Evolutionary conservation across 2,329 filamentous ascomycete species (phyloP).

Genomic region (Pyricularia grisea): DNA sequence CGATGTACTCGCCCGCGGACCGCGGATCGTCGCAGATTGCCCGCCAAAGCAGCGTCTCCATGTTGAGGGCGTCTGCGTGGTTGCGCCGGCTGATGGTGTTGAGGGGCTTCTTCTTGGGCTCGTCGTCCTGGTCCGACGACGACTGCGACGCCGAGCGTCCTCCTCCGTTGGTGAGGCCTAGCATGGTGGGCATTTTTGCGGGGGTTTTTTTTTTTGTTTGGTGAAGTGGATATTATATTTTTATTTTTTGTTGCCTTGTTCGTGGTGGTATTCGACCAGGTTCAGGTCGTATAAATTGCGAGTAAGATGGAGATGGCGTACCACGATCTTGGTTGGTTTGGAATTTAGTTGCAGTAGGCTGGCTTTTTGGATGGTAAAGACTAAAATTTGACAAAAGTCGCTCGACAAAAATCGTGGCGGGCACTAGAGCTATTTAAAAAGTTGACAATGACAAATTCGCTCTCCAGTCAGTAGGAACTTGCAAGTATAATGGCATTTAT

Average conservation of each 20-base stretch:
- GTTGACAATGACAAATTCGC: background rate
- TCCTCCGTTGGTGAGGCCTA: constrained; percentile 3
- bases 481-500: background rate
- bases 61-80: constrained; percentile 24
- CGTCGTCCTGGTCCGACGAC: constrained; percentile 26
- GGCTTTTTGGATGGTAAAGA: no score
- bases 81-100: constrained; percentile 29
- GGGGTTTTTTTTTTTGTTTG: background rate
- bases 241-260: background rate
- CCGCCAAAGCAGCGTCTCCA: constrained; percentile 28
- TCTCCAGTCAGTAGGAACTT: background rate
- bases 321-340: background rate
- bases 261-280: background rate
- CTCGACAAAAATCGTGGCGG: background rate
- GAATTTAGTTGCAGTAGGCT: background rate
- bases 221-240: background rate
- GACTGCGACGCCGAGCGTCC: background rate
- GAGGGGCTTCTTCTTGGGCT: constrained; percentile 19
- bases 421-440: background rate
- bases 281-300: background rate
- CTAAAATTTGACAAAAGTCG: background rate
- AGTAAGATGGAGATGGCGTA: background rate
- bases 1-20: constrained; percentile 24
- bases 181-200: constrained; percentile 5
- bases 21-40: constrained; percentile 26